These are phyloP conservation scores for Suillus ampliporus DNA, from an alignment of 768 basidiomycete species.

Conservation along the genomic window DNA sequence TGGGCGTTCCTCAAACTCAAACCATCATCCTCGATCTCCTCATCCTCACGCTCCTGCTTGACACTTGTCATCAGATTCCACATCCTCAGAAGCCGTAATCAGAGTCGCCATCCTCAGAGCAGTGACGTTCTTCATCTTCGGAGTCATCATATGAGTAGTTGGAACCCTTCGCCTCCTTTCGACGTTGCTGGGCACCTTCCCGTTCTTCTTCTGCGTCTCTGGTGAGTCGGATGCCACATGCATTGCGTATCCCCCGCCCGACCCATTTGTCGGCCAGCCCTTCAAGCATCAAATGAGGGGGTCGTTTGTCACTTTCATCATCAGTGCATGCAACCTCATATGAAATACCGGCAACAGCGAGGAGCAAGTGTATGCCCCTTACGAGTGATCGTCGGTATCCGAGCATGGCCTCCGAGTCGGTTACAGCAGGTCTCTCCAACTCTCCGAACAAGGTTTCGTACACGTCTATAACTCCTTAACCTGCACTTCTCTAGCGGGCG, in stretches of 20 bases:
- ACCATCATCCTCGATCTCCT: not conserved
- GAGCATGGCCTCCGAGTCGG: not conserved
- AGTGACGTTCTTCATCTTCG: not conserved
- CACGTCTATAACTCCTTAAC: conserved; percentile 13
- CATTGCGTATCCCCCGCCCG: conserved; percentile 16
- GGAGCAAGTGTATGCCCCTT: conserved; percentile 11
- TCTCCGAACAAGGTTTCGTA: conserved; percentile 16
- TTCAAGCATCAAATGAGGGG: conserved; percentile 4
- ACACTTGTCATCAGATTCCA: not conserved
- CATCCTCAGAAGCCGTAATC: no score
- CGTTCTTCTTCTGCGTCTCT: conserved; percentile 6
- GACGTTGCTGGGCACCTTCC: not conserved
- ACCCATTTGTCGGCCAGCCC: conserved; percentile 18
- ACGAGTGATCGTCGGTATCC: conserved; percentile 6
- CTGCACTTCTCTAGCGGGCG: no score
- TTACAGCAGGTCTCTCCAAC: conserved; percentile 2
- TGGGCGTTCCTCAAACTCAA: not conserved
- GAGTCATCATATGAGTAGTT: not conserved
- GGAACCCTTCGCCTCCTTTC: not conserved
- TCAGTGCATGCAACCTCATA: conserved; percentile 17
- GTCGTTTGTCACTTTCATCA: conserved; percentile 2
- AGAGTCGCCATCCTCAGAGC: not conserved
- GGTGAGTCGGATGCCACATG: conserved; percentile 17
- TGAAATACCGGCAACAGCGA: conserved; percentile 14
- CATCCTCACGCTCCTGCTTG: not conserved